Evolutionary conservation across 192 early-diverging fungal species (phyloP), one percentile per base, ranked within the genome.

Genomic region (Backusella mclennaniae): DNA sequence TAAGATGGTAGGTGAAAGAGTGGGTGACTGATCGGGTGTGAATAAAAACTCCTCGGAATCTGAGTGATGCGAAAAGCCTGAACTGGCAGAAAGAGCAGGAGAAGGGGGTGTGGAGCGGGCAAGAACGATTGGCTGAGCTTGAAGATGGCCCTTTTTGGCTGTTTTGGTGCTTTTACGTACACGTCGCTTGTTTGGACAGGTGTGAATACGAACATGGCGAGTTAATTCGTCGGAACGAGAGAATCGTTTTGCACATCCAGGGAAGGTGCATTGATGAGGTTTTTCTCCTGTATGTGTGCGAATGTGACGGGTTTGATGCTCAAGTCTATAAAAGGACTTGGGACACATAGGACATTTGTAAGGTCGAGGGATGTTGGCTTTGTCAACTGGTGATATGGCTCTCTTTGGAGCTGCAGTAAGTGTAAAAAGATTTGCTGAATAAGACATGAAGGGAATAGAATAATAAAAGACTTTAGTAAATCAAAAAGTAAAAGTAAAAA

Each of bases 241-340:
- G 81, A 97, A 97, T 11, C 89, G 87, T 84, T 94, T 94, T 71
- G 87, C 88, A 74, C 96, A 97, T 33, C 85, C 84, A 15, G 71
- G 35, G 23, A 91, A 86, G 0, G 86, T 84, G 79, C 96, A 98
- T 42, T 84, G 85, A 78, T 93, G 96, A 21, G 96, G 96, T 71
- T 92, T 94, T 76, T 91, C 90, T 41, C 94, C 93, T 8, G 95
- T 96, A 78, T 98, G 96, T 15, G 94, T 93, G 66, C 95, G 91
- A 74, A 92, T 87, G 75, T 97, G 95, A 66, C 95, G 93, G 52
- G 90, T 91, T 71, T 96, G 89, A 79, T 97, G 95, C 81, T 96
- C 94, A n/a, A 92, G 84, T n/a, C 96, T 92, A 72, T 92, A 89
- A 83, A 97, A 97, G 56, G 87, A 82, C 38, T 90, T 89, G 49